Percentiles rank a stretch among this genome's conserved stretches.
Conservation (phyloP, 73 alveolate species). For the Paramecium tetraurelia region DNA sequence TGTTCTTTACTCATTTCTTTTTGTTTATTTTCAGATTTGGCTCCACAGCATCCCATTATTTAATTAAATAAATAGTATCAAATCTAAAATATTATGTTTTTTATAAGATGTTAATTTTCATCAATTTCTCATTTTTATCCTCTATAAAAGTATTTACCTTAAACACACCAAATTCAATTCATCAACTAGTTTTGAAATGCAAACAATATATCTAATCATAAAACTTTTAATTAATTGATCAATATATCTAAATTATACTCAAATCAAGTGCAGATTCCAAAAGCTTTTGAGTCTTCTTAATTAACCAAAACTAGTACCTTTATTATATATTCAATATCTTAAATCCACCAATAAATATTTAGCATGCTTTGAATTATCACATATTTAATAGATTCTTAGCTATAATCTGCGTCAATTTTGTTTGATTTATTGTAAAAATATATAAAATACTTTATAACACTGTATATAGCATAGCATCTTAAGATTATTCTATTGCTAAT, state of each 20-base stretch:
- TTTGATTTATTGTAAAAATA: neutral
- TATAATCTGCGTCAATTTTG: neutral
- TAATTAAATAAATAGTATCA: neutral
- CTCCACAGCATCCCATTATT: conserved; percentile 24
- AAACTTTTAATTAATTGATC: neutral
- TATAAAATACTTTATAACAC: neutral
- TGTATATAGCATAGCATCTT: neutral
- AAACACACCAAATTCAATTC: neutral
- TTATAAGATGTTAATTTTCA: neutral
- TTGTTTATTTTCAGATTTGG: neutral
- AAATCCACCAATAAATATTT: neutral
- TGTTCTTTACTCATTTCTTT: neutral
- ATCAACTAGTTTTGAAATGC: neutral
- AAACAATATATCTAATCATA: neutral
- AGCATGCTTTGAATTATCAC: neutral
- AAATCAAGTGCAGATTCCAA: neutral
- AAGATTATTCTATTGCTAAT: neutral
- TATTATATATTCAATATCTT: neutral
- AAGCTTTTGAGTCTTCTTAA: neutral
- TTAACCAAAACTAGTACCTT: neutral
- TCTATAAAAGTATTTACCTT: neutral
- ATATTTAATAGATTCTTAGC: neutral
- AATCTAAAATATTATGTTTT: neutral
- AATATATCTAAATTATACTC: neutral
- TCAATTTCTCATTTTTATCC: neutral